These are phyloP conservation scores for Tritrichomonas foetus DNA, from an alignment of 208 protist genomes.

Conservation along the genomic window DNA sequence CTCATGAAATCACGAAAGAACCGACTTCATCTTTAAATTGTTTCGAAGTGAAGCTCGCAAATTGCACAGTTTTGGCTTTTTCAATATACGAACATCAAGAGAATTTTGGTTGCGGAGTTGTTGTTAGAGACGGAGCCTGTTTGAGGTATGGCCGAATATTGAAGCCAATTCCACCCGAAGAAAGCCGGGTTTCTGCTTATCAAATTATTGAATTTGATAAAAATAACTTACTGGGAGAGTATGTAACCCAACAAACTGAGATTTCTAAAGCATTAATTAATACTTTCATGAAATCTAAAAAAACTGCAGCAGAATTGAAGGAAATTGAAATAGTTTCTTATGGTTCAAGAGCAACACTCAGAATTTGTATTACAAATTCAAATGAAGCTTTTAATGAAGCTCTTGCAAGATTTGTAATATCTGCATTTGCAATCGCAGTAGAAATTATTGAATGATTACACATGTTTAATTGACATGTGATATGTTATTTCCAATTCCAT, in stretches of 20 bases:
- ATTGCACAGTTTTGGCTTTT: not conserved
- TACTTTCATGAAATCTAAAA: not conserved
- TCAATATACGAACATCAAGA: not conserved
- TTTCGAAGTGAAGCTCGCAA: not conserved
- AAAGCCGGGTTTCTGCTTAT: not conserved
- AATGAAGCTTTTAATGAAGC: not conserved
- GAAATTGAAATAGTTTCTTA: not conserved
- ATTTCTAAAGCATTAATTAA: not conserved
- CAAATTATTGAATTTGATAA: not conserved
- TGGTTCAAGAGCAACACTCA: not conserved
- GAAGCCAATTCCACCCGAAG: not conserved
- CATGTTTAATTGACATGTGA: too few species aligned
- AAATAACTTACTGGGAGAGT: not conserved
- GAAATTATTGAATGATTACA: not conserved
- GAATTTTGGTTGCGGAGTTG: not conserved
- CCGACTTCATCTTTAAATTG: not conserved
- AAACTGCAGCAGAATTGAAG: not conserved
- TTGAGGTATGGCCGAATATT: not conserved
- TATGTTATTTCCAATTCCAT: too few species aligned
- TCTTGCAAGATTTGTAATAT: not conserved
- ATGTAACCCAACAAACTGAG: not conserved
- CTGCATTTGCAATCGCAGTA: not conserved
- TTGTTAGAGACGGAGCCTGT: not conserved
- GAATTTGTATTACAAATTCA: not conserved
- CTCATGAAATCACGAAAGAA: too few species aligned